Evolutionary conservation across 148 eudicot genomes (phyloP).

Genomic region (Rhododendron ovatum): DNA sequence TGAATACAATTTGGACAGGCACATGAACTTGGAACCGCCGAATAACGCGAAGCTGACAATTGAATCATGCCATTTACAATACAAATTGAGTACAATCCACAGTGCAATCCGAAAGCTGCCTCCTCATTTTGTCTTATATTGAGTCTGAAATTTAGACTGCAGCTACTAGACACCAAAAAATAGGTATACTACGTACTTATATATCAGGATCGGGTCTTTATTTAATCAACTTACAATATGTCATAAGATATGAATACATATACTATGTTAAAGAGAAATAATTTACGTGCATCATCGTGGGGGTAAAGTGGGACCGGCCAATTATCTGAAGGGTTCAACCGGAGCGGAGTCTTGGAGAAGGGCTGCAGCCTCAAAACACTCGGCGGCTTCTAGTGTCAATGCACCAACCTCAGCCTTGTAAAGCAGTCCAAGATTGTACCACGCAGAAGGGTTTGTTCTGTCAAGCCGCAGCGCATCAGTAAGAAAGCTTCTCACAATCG

Average conservation of each 20-base stretch:
- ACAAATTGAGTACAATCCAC: neutral
- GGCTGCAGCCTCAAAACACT: constrained; percentile 84
- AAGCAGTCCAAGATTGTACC: constrained; percentile 72
- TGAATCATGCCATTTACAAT: neutral
- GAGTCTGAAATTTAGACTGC: neutral
- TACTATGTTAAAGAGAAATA: neutral
- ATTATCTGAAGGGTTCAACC: constrained; percentile 75
- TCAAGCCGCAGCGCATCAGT: constrained; percentile 67
- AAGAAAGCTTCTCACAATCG: constrained; percentile 63
- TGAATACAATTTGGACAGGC: neutral
- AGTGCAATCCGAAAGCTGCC: neutral
- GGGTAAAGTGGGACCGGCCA: neutral
- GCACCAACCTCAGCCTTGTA: constrained; percentile 45
- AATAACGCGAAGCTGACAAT: neutral
- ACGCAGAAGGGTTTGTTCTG: constrained; percentile 65
- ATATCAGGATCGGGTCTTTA: neutral
- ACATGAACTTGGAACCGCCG: neutral
- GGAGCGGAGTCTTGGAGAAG: constrained; percentile 63
- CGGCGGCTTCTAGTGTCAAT: constrained; percentile 52
- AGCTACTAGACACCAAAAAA: neutral
- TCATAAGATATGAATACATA: neutral
- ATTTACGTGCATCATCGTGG: neutral
- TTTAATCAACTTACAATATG: neutral
- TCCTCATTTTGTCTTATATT: neutral
- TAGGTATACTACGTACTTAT: neutral